Percentiles rank a stretch among this genome's conserved stretches.
Conservation (phyloP, 2,329 filamentous ascomycete species). For the Shiraia sp. region DNA sequence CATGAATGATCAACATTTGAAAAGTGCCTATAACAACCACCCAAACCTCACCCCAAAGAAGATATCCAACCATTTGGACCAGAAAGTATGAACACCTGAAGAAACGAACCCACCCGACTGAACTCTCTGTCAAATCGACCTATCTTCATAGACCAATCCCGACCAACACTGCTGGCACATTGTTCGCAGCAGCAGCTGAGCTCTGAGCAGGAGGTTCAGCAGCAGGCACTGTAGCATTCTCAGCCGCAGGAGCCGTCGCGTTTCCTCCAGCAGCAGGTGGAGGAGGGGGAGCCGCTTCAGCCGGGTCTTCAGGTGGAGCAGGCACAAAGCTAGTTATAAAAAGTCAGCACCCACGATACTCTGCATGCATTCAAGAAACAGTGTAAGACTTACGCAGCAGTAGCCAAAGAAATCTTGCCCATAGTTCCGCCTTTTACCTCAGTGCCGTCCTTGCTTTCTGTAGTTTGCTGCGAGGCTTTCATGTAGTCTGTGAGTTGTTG, state of each 20-base stretch:
- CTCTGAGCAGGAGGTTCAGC: too few relatives aligned
- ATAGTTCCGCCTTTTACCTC: conserved; percentile 22
- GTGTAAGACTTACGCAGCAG: conserved; percentile 26
- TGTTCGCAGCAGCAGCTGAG: too few relatives aligned
- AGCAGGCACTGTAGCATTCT: not conserved
- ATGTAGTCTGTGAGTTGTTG: conserved; percentile 33
- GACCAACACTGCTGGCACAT: too few relatives aligned
- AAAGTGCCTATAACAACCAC: too few relatives aligned
- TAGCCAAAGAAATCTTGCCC: conserved; percentile 24
- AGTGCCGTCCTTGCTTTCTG: conserved; percentile 26
- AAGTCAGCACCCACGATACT: conserved; percentile 3
- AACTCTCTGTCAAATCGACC: too few relatives aligned
- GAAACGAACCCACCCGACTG: too few relatives aligned
- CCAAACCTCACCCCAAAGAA: too few relatives aligned
- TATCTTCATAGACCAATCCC: too few relatives aligned
- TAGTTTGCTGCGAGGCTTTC: conserved; percentile 27
- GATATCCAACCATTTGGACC: too few relatives aligned
- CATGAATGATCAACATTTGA: too few relatives aligned
- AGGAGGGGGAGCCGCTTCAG: conserved; percentile 15
- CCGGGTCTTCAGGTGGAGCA: conserved; percentile 22
- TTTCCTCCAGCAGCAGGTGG: conserved; percentile 7
- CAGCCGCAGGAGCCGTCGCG: not conserved
- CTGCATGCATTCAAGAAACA: not conserved
- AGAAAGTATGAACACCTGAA: too few relatives aligned
- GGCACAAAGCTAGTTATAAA: conserved; percentile 19